Percentiles rank a stretch among this genome's conserved stretches.
Evolutionary conservation across 1,284 basidiomycete genomes (phyloP).

Genomic region (Apiotrichum akiyoshidainum): DNA sequence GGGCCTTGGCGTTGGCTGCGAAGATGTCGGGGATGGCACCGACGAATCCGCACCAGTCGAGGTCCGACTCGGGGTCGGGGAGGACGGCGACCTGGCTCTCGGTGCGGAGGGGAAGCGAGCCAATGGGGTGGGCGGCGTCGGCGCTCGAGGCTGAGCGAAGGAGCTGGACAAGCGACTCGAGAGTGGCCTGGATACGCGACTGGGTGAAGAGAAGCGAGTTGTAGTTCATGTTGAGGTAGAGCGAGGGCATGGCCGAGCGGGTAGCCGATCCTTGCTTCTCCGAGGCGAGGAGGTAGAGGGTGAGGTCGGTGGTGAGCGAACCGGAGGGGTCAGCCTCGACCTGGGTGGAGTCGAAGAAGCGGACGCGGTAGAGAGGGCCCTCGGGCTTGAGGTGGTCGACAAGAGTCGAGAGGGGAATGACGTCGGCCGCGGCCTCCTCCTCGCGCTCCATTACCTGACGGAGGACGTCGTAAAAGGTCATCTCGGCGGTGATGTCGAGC

Average conservation of each 20-base stretch:
- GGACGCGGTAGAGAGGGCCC: conserved; percentile 75
- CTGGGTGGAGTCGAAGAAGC: conserved; percentile 79
- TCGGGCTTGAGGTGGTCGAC: conserved; percentile 68
- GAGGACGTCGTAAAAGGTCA: conserved; percentile 92
- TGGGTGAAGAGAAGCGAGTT: conserved; percentile 92
- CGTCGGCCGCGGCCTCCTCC: conserved; percentile 76
- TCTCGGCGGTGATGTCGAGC: conserved; percentile 76
- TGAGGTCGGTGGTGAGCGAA: conserved; percentile 84
- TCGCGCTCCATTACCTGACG: conserved; percentile 61
- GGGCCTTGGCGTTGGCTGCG: conserved; percentile 70
- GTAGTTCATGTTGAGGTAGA: conserved; percentile 82
- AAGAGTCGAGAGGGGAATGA: conserved; percentile 76
- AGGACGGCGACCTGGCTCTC: conserved; percentile 66
- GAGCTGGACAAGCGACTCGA: conserved; percentile 82
- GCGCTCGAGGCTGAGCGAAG: conserved; percentile 66
- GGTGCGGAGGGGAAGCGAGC: conserved; percentile 77
- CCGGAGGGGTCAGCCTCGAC: conserved; percentile 75
- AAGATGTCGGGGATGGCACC: conserved; percentile 95
- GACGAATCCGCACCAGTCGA: conserved; percentile 96
- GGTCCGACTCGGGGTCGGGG: conserved; percentile 80
- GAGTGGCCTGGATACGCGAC: conserved; percentile 68
- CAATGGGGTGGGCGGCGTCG: conserved; percentile 60
- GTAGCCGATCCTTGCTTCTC: conserved; percentile 66
- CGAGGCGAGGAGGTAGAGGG: conserved; percentile 63
- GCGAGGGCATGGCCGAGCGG: conserved; percentile 60